phyloP scores from a whole-genome alignment of 2,329 filamentous ascomycete genomes.

The Phoma sp. region DNA sequence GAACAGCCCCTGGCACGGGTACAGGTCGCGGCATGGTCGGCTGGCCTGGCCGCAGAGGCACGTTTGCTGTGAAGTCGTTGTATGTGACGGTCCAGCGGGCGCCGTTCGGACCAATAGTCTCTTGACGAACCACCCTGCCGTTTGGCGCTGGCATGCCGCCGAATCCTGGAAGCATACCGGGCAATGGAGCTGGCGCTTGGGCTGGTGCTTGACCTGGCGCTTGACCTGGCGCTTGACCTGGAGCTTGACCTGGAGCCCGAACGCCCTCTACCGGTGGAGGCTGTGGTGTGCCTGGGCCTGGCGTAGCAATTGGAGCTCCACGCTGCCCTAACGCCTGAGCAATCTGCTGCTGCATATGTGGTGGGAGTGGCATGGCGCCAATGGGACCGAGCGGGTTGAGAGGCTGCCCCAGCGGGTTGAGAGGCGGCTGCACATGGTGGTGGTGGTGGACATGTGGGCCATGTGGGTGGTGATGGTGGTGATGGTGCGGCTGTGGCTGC shows the following conservation, averaged over 20 bases:
- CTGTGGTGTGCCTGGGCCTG: slow-evolving; percentile 9
- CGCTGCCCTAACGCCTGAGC: slow-evolving; percentile 32
- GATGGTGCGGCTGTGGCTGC: slow-evolving; percentile 27
- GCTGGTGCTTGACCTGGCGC: slow-evolving; percentile 5
- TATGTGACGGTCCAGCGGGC: slow-evolving; percentile 60
- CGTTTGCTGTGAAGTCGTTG: slow-evolving; percentile 51
- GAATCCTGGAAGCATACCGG: slow-evolving; percentile 1
- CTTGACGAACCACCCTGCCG: slow-evolving; percentile 55
- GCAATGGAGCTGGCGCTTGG: neutral
- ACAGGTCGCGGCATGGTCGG: slow-evolving; percentile 32
- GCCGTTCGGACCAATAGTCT: slow-evolving; percentile 59
- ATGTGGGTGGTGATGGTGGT: slow-evolving; percentile 22
- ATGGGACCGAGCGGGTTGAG: slow-evolving; percentile 22
- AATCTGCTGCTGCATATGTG: slow-evolving; percentile 32
- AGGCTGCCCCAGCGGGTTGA: slow-evolving; percentile 21
- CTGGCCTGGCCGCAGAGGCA: slow-evolving; percentile 31
- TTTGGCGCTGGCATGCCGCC: slow-evolving; percentile 22
- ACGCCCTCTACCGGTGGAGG: slow-evolving; percentile 15
- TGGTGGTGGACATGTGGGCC: slow-evolving; percentile 23
- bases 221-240: slow-evolving; percentile 1
- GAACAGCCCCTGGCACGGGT: slow-evolving; percentile 29
- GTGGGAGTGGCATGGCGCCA: slow-evolving; percentile 26
- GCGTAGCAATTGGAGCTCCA: slow-evolving; percentile 11
- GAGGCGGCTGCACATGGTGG: slow-evolving; percentile 24
- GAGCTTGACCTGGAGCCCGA: slow-evolving; percentile 6